phyloP scores from a whole-genome alignment of 345 rosid genomes.

The Citropsis articulata region DNA sequence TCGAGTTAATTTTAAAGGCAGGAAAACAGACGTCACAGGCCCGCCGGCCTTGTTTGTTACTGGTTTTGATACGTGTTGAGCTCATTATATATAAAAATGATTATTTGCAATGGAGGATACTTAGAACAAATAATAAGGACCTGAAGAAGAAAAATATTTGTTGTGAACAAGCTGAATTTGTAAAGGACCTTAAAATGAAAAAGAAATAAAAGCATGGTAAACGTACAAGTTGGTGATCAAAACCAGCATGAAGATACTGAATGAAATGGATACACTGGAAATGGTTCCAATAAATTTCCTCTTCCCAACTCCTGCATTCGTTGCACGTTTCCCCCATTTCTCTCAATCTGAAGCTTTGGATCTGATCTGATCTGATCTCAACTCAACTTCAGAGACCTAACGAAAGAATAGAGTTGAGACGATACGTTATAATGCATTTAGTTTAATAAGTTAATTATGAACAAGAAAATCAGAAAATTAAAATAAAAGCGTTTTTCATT shows the following conservation, averaged over 20 bases:
- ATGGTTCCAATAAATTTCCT: slow-evolving; percentile 67
- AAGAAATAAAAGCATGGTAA: background rate
- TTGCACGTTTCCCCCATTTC: slow-evolving; percentile 43
- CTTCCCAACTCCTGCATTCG: slow-evolving; percentile 67
- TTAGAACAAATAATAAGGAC: background rate
- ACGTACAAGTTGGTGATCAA: slow-evolving; percentile 51
- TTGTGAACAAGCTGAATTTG: background rate
- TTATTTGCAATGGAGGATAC: background rate
- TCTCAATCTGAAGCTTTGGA: background rate
- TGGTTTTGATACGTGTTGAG: background rate
- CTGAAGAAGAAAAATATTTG: background rate
- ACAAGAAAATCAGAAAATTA: too few species aligned
- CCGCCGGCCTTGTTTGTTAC: background rate
- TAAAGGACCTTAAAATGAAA: background rate
- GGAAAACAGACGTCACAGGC: background rate
- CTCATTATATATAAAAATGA: background rate
- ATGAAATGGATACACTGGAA: slow-evolving; percentile 58
- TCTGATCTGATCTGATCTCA: too few species aligned
- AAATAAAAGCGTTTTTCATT: too few species aligned
- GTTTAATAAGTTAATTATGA: background rate
- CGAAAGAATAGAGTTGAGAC: background rate
- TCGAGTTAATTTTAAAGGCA: background rate
- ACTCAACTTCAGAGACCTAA: too few species aligned
- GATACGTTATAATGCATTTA: background rate
- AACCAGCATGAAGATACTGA: slow-evolving; percentile 56